Percentiles rank a stretch among this genome's conserved stretches.
These are phyloP conservation scores for Limtongia smithiae DNA, from an alignment of 805 yeast species.

Conservation along the genomic window DNA sequence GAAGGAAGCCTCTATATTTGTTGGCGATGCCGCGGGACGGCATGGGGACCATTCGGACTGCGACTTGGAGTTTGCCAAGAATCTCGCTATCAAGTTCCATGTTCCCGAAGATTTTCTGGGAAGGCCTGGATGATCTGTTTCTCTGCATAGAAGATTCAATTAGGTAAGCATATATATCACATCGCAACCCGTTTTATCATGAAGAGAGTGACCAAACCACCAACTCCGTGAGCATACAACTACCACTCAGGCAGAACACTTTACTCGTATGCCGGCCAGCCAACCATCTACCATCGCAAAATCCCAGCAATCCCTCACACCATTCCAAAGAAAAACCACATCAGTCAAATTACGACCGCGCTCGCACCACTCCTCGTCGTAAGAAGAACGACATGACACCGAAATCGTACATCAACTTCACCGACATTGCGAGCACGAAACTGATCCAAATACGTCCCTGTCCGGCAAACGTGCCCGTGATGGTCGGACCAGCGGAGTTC, in stretches of 20 bases:
- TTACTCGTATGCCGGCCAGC: no score
- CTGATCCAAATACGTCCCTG: conserved; percentile 32
- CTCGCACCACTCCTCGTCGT: neutral
- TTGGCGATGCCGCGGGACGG: conserved; percentile 98
- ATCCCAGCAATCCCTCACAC: no score
- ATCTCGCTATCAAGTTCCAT: conserved; percentile 50
- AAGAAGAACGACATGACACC: conserved; percentile 22
- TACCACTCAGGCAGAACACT: no score
- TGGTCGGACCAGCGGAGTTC: conserved; percentile 71
- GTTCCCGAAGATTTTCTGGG: conserved; percentile 69
- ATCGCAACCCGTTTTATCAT: no score
- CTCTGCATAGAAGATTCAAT: no score
- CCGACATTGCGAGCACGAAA: conserved; percentile 35
- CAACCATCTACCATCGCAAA: no score
- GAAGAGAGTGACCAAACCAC: no score
- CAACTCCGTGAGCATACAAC: no score
- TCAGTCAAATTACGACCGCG: no score
- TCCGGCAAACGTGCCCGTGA: conserved; percentile 70
- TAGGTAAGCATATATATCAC: no score
- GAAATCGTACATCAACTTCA: conserved; percentile 37
- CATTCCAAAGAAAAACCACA: no score
- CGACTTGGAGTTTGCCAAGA: conserved; percentile 67
- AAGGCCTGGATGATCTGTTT: no score
- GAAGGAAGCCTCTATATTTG: conserved; percentile 51
- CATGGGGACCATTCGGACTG: conserved; percentile 71